phyloP scores from a whole-genome alignment of 768 basidiomycete genomes.

The Russula vinacea region DNA sequence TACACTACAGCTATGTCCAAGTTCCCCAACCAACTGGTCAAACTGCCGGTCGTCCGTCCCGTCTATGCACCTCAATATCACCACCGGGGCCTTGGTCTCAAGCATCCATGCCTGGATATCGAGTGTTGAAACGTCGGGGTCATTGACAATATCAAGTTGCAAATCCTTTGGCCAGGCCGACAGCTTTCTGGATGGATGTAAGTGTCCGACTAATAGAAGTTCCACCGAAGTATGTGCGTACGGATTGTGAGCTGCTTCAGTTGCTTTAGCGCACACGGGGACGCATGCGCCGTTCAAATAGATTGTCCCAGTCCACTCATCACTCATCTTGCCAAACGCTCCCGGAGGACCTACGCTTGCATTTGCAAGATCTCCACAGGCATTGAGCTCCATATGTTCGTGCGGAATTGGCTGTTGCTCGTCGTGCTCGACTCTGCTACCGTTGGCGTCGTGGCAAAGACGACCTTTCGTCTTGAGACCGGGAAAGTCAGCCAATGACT shows the following conservation, averaged over 20 bases:
- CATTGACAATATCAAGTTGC: neutral
- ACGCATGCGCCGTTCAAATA: neutral
- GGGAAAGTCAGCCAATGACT: no score
- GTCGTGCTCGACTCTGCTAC: neutral
- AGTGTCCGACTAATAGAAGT: neutral
- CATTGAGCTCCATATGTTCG: neutral
- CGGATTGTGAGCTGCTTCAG: neutral
- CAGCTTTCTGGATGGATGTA: neutral
- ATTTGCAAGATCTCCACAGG: neutral
- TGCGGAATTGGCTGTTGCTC: neutral
- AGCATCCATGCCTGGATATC: constrained; percentile 12
- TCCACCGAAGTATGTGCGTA: neutral
- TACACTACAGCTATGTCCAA: constrained; percentile 5
- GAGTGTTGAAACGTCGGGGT: neutral
- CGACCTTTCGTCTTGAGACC: no score
- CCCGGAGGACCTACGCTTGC: neutral
- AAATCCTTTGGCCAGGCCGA: neutral
- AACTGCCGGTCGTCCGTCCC: neutral
- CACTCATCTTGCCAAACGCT: neutral
- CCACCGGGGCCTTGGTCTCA: neutral
- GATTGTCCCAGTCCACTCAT: neutral
- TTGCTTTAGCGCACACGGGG: neutral
- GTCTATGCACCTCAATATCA: neutral
- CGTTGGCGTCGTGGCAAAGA: neutral
- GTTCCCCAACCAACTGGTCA: neutral